These are phyloP conservation scores for Pluteus cervinus DNA, from an alignment of 768 basidiomycete species.

Conservation along the genomic window DNA sequence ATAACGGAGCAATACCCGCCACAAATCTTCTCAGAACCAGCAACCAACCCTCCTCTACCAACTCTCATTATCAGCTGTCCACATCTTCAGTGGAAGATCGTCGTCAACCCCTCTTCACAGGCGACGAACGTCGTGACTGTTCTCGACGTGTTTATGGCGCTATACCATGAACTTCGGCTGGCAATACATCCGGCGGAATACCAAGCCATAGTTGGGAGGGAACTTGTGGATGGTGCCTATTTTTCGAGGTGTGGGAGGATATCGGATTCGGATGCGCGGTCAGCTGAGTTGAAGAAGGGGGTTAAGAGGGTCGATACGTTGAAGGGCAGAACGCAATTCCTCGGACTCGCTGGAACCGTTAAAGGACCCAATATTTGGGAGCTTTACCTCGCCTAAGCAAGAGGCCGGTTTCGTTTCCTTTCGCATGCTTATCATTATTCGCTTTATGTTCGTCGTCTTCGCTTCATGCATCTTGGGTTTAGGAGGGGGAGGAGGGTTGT, in stretches of 20 bases:
- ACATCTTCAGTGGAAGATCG: constrained; percentile 27
- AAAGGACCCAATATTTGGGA: constrained; percentile 38
- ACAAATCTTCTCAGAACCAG: too few species aligned
- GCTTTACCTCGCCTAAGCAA: constrained; percentile 28
- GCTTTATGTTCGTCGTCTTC: too few species aligned
- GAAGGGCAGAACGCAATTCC: constrained; percentile 36
- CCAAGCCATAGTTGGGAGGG: constrained; percentile 15
- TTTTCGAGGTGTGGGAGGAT: constrained; percentile 32
- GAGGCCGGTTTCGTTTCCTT: too few species aligned
- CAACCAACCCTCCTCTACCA: constrained; percentile 26
- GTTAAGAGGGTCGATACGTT: constrained; percentile 55
- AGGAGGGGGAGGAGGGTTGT: too few species aligned
- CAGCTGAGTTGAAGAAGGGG: constrained; percentile 37
- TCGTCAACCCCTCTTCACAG: constrained; percentile 24
- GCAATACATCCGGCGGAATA: constrained; percentile 41
- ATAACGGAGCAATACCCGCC: too few species aligned
- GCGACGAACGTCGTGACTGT: too few species aligned
- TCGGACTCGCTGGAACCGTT: constrained; percentile 42
- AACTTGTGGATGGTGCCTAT: constrained; percentile 40
- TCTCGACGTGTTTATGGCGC: constrained; percentile 40
- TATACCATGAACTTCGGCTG: constrained; percentile 43
- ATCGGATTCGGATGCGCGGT: constrained; percentile 20
- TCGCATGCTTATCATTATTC: too few species aligned
- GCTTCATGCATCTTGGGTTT: too few species aligned
- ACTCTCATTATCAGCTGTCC: constrained; percentile 25